Percentiles rank a stretch among this genome's conserved stretches.
phyloP scores from a whole-genome alignment of 1,284 basidiomycete genomes.

The Cutaneotrichosporon spelunceum region DNA sequence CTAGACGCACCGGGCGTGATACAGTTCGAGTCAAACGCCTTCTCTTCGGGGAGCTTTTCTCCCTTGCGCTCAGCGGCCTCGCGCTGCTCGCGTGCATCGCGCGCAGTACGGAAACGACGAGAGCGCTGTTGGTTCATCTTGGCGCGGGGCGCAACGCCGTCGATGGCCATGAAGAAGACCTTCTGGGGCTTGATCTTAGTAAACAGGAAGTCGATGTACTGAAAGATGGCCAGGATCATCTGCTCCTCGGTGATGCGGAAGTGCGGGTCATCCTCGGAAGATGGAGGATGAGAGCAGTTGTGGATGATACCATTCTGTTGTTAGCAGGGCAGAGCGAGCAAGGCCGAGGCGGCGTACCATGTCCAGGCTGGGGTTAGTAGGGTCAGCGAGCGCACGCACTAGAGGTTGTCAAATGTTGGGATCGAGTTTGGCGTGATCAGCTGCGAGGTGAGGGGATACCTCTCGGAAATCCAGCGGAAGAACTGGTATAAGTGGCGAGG shows the following conservation, averaged over 20 bases:
- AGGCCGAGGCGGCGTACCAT: constrained; percentile 30
- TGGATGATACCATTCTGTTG: constrained; percentile 97
- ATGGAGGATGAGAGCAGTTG: constrained; percentile 65
- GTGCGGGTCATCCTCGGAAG: constrained; percentile 80
- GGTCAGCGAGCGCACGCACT: constrained; percentile 28
- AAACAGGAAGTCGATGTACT: constrained; percentile 96
- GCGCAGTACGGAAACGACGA: constrained; percentile 89
- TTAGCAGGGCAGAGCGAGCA: constrained; percentile 6
- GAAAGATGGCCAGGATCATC: constrained; percentile 94
- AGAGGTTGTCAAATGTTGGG: constrained; percentile 54
- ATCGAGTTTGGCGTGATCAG: constrained; percentile 87
- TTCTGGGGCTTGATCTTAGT: constrained; percentile 97
- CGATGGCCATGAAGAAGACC: constrained; percentile 95
- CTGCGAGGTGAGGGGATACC: constrained; percentile 97
- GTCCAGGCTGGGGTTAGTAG: constrained; percentile 30
- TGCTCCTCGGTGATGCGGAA: constrained; percentile 94
- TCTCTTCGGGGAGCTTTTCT: constrained; percentile 85
- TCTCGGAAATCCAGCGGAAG: constrained; percentile 67
- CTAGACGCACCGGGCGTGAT: constrained; percentile 82
- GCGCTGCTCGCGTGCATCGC: constrained; percentile 81
- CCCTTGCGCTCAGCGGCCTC: constrained; percentile 84
- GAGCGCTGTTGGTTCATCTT: constrained; percentile 99
- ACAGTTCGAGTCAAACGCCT: constrained; percentile 97
- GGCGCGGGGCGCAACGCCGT: constrained; percentile 94
- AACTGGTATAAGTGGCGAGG: constrained; percentile 47